phyloP scores from a whole-genome alignment of 228 moss, liverwort and hornwort genomes.

The Sphagnum fallax region DNA sequence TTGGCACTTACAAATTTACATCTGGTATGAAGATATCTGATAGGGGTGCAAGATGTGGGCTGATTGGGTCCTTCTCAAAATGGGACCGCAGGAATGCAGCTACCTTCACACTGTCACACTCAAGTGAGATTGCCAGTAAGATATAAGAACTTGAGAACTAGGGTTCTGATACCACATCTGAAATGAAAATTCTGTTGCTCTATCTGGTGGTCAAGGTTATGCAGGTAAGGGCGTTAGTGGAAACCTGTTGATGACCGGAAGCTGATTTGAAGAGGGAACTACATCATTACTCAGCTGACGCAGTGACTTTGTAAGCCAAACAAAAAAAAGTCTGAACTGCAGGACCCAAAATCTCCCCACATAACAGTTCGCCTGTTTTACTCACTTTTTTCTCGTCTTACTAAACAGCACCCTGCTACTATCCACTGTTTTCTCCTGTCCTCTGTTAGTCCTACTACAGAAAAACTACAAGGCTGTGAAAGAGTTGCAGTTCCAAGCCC shows the following conservation, averaged over 20 bases:
- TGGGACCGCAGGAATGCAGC: conserved; percentile 76
- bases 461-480: too few relatives aligned
- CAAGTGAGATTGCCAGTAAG: neutral
- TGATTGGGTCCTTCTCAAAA: conserved; percentile 81
- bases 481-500: too few relatives aligned
- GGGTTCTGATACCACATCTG: too few relatives aligned
- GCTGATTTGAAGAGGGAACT: conserved; percentile 65
- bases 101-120: conserved; percentile 66
- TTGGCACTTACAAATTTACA: conserved; percentile 36
- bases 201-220: too few relatives aligned
- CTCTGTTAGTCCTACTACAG: too few relatives aligned
- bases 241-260: conserved; percentile 77
- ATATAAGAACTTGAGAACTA: too few relatives aligned
- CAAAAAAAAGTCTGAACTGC: conserved; percentile 92
- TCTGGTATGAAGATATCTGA: conserved; percentile 42
- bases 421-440: too few relatives aligned
- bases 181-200: too few relatives aligned
- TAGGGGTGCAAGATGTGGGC: conserved; percentile 67
- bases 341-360: conserved; percentile 12
- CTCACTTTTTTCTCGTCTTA: neutral
- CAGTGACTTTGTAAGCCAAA: conserved; percentile 90
- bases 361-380: neutral
- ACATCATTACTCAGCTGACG: conserved; percentile 82
- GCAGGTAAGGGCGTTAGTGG: neutral
- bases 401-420: neutral